Conservation (phyloP, 2,329 filamentous ascomycete species). For the Samsoniella hepiali region DNA sequence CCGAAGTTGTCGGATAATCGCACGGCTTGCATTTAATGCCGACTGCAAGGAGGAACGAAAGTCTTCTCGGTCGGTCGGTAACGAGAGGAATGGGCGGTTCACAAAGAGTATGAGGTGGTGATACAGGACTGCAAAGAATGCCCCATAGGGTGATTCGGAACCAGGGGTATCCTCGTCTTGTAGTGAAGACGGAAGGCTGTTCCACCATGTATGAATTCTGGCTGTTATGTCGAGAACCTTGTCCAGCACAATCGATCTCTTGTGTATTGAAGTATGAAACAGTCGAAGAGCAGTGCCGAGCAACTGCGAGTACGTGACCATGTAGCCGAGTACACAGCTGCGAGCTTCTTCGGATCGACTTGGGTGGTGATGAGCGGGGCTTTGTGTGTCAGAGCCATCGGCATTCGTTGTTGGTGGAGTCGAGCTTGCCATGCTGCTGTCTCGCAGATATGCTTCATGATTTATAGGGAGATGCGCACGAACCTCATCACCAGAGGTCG, state of each 20-base stretch:
- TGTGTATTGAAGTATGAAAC: constrained; percentile 28
- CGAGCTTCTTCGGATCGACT: constrained; percentile 17
- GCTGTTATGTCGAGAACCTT: constrained; percentile 24
- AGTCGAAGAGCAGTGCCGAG: constrained; percentile 23
- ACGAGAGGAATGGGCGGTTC: constrained; percentile 34
- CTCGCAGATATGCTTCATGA: constrained; percentile 3
- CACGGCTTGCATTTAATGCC: constrained; percentile 28
- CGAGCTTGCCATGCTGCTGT: background rate
- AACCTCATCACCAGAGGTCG: constrained; percentile 15
- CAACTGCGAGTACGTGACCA: constrained; percentile 25
- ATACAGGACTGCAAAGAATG: constrained; percentile 31
- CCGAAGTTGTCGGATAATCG: constrained; percentile 27
- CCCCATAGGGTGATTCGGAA: constrained; percentile 8
- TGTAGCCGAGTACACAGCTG: constrained; percentile 21
- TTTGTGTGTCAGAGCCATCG: constrained; percentile 8
- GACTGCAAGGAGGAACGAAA: constrained; percentile 32
- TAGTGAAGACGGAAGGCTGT: constrained; percentile 23
- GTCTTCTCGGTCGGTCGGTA: constrained; percentile 27
- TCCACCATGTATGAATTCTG: constrained; percentile 28
- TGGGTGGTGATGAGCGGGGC: constrained; percentile 17
- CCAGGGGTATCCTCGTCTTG: constrained; percentile 19
- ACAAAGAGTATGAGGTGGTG: constrained; percentile 33
- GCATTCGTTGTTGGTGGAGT: background rate
- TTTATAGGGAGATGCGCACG: constrained; percentile 20
- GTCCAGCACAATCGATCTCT: constrained; percentile 22